A percentile compares a stretch with the other conserved stretches of the same genome.
Conservation (phyloP, 2,329 filamentous ascomycete genomes). For the Xylaria sp. region DNA sequence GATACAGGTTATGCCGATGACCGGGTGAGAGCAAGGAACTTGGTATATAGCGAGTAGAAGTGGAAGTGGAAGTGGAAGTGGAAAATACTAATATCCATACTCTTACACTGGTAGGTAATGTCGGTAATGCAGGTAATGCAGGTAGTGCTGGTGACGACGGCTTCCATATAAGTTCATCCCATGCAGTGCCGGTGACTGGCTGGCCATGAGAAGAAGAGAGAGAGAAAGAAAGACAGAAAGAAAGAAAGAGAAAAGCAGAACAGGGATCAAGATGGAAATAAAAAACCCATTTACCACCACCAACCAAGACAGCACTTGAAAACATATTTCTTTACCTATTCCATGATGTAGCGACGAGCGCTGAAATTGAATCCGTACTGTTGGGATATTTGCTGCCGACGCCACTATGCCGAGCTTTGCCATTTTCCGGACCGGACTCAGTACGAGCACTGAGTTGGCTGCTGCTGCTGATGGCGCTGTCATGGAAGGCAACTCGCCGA, state of each 20-base stretch:
- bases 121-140: too few relatives aligned
- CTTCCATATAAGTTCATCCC: conserved; percentile 2
- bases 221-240: background rate
- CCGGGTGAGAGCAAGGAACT: background rate
- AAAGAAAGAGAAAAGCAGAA: background rate
- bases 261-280: too few relatives aligned
- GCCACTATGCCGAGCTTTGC: background rate
- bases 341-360: conserved; percentile 8
- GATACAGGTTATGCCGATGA: conserved; percentile 13
- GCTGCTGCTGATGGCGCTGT: conserved; percentile 19
- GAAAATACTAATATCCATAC: background rate
- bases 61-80: background rate
- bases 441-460: conserved; percentile 20
- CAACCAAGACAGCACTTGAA: background rate
- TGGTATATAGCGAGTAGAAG: too few relatives aligned
- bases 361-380: background rate
- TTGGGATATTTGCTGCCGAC: background rate
- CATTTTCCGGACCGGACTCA: conserved; percentile 21
- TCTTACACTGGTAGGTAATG: too few relatives aligned
- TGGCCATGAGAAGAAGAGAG: background rate
- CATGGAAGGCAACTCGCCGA: conserved; percentile 26
- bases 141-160: too few relatives aligned
- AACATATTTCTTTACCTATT: conserved; percentile 22
- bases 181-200: background rate
- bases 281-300: background rate